Conservation (phyloP, 2,329 filamentous ascomycete species). For the Fonsecaea pedrosoi region DNA sequence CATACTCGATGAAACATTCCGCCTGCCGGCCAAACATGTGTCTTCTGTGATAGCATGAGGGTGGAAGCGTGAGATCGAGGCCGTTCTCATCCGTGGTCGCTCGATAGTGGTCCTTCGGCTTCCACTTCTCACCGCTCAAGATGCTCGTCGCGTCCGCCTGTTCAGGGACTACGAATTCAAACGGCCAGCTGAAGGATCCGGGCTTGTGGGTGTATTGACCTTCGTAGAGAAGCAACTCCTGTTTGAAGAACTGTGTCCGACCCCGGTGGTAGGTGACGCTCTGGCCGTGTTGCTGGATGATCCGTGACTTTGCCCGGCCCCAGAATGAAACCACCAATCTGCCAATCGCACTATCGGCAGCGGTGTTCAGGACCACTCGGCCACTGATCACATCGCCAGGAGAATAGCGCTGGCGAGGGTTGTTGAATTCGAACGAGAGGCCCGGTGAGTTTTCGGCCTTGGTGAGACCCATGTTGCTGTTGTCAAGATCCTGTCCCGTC, state of each 20-base stretch:
- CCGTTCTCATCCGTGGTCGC: conserved; percentile 22
- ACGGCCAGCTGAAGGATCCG: conserved; percentile 36
- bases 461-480: conserved; percentile 28
- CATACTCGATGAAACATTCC: conserved; percentile 37
- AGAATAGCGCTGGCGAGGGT: conserved; percentile 24
- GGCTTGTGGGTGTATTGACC: conserved; percentile 38
- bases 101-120: conserved; percentile 32
- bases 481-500: not conserved
- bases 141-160: conserved; percentile 31
- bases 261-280: conserved; percentile 31
- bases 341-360: conserved; percentile 34
- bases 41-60: conserved; percentile 30
- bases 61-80: conserved; percentile 34
- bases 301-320: conserved; percentile 35
- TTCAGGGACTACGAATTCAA: conserved; percentile 32
- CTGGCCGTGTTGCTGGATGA: conserved; percentile 35
- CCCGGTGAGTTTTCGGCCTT: conserved; percentile 32
- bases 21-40: conserved; percentile 30
- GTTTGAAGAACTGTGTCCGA: conserved; percentile 34
- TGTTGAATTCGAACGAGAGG: conserved; percentile 34
- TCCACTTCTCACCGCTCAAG: conserved; percentile 32
- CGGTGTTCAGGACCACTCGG: conserved; percentile 32
- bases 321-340: conserved; percentile 34
- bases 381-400: conserved; percentile 36
- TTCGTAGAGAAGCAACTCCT: conserved; percentile 32